Evolutionary conservation across 331 rosid genomes (phyloP), one percentile per base, ranked within the genome.

Genomic region (Malus hybrid): DNA sequence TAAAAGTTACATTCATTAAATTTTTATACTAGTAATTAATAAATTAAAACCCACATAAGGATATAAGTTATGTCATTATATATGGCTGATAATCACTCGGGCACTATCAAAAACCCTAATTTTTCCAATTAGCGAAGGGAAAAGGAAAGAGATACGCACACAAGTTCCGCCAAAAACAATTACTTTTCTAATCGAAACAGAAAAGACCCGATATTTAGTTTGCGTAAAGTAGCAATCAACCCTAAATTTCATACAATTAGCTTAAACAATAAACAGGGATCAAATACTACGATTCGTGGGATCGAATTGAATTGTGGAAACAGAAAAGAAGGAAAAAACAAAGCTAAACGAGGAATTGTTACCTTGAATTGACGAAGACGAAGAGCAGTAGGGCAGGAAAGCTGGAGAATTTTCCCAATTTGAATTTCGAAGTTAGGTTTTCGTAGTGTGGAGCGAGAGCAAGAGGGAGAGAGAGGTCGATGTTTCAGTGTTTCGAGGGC

Each of bases 401-500:
- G 39, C 19, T 71, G 65, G 8, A 3, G 61, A 72, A 2, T 11
- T 59, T 27, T 11, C 62, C 70, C 70, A 42, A 74, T 42, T 74
- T 19, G 70, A n/a, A 42, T 61, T 42, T 74, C 36, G 77, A n/a
- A n/a, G 4, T 27, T 46, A 63, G 77, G 70, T 32, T 74, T 74
- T 62, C n/a, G 50, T 44, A 31, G 8, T 10, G 61, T 42, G 61
- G 22, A 73, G 77, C 20, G 46, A 57, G 76, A 20, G 29, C 14
- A 8, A 62, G 65, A 22, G 20, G 44, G 65, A 61, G 31, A 62
- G 36, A 10, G 55, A 46, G 70, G 64, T 44, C 32, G 77, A 6
- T 19, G 67, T 28, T 27, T 13, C 67, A 62, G 67, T 28, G 42
- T 18, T 72, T 16, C 27, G 68, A 72, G 68, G 68, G 29, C 68